Evolutionary conservation across 257 asterid genomes (phyloP).

Genomic region (Gentiana macrophylla): DNA sequence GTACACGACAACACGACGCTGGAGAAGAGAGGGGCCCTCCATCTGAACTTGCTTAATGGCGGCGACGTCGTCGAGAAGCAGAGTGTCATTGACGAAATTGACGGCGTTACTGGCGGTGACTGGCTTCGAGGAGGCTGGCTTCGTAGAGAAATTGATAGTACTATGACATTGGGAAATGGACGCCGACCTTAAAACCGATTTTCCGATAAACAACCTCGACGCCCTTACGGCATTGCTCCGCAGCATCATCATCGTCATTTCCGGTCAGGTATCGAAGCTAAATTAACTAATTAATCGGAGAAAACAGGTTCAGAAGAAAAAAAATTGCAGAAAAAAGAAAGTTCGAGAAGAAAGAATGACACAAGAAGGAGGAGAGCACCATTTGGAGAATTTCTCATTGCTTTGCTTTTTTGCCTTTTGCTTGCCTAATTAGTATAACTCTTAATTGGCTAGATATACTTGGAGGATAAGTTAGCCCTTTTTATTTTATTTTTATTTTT

Average conservation of each 20-base stretch:
- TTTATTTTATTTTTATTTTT: too few species aligned
- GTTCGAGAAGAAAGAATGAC: too few species aligned
- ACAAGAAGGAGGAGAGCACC: too few species aligned
- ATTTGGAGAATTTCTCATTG: too few species aligned
- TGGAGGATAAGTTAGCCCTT: too few species aligned
- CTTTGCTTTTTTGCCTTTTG: too few species aligned
- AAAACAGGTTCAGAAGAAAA: too few species aligned
- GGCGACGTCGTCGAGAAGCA: conserved; percentile 11
- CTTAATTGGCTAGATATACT: too few species aligned
- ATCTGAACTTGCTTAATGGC: conserved; percentile 13
- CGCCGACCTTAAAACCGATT: conserved; percentile 8
- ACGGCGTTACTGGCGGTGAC: conserved; percentile 13
- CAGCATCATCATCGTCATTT: conserved; percentile 17
- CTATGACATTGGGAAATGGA: conserved; percentile 6
- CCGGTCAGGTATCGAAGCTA: too few species aligned
- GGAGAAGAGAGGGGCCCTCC: conserved; percentile 33
- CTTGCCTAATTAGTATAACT: too few species aligned
- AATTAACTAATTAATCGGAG: too few species aligned
- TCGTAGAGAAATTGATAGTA: conserved; percentile 12
- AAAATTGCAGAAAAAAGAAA: too few species aligned
- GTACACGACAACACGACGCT: conserved; percentile 71
- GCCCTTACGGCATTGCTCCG: conserved; percentile 11
- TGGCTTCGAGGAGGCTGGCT: conserved; percentile 10
- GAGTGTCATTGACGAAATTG: conserved; percentile 26
- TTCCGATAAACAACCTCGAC: conserved; percentile 7